Evolutionary conservation across 2,329 filamentous ascomycete genomes (phyloP).

Genomic region (Talaromyces marneffei): DNA sequence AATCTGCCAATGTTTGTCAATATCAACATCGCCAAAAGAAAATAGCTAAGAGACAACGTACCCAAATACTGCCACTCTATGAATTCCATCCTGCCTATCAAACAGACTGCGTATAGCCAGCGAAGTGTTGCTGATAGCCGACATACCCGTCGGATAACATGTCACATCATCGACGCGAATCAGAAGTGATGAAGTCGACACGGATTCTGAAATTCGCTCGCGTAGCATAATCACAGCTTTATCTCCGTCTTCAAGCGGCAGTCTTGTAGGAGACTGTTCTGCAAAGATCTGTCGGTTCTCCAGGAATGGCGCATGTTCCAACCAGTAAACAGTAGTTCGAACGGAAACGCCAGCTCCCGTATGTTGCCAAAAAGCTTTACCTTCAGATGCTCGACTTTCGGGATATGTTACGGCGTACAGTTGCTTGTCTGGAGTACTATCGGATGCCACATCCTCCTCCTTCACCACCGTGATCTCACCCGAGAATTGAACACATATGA

Average conservation of each 20-base stretch:
- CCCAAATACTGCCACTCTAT: constrained; percentile 8
- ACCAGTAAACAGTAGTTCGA: constrained; percentile 8
- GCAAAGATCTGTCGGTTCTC: neutral
- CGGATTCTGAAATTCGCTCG: neutral
- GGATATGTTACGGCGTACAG: constrained; percentile 6
- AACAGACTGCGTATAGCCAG: constrained; percentile 3
- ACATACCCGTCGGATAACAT: constrained; percentile 6
- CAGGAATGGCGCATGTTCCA: constrained; percentile 6
- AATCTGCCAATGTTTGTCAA: neutral
- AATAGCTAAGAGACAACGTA: neutral
- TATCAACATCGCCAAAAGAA: neutral
- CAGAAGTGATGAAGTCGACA: neutral
- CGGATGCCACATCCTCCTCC: neutral
- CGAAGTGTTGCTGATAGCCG: constrained; percentile 9
- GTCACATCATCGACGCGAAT: neutral
- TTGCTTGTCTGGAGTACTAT: neutral
- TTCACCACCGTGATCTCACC: neutral
- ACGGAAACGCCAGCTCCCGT: neutral
- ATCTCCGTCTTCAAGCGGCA: neutral
- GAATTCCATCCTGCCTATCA: neutral
- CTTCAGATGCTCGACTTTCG: neutral
- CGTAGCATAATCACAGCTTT: neutral
- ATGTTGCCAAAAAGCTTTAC: constrained; percentile 8
- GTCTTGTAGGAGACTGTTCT: neutral
- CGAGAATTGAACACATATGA: neutral